These are phyloP conservation scores for Arthromyces matolae DNA, from an alignment of 768 basidiomycete species.

Conservation along the genomic window DNA sequence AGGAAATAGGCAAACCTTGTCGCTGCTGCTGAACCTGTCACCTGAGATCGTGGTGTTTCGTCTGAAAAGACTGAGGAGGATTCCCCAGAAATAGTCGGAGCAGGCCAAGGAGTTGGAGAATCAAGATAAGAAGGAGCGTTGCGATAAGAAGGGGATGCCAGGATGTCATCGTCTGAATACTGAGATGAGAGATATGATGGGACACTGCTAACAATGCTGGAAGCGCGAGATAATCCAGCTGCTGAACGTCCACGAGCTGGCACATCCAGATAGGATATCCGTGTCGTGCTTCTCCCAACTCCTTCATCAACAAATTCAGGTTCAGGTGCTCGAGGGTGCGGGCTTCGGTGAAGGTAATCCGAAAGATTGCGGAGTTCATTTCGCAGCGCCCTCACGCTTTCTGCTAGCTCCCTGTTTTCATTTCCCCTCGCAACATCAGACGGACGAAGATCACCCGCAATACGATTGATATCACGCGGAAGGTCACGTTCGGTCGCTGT, in stretches of 20 bases:
- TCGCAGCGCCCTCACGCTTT: constrained; percentile 67
- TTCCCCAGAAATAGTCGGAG: constrained; percentile 11
- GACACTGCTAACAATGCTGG: constrained; percentile 40
- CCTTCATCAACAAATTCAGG: constrained; percentile 34
- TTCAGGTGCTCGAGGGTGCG: constrained; percentile 8
- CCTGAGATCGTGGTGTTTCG: constrained; percentile 11
- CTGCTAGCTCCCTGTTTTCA: constrained; percentile 61
- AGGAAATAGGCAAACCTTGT: neutral
- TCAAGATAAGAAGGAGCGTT: constrained; percentile 17
- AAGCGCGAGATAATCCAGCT: constrained; percentile 31
- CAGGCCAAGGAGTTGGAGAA: constrained; percentile 20
- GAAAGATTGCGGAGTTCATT: constrained; percentile 65
- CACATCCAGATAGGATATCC: constrained; percentile 23
- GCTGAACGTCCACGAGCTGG: constrained; percentile 24
- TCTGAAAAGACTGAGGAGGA: constrained; percentile 8
- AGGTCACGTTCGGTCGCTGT: constrained; percentile 49
- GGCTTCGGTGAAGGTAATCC: constrained; percentile 41
- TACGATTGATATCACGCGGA: constrained; percentile 43
- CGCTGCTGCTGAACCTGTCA: too few species aligned
- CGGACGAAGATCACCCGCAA: constrained; percentile 53
- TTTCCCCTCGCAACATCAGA: constrained; percentile 56
- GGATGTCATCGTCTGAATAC: constrained; percentile 62
- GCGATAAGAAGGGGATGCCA: constrained; percentile 12
- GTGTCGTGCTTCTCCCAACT: constrained; percentile 40
- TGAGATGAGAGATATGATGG: constrained; percentile 36